Percentiles rank a stretch among this genome's conserved stretches.
phyloP scores from a whole-genome alignment of 495 filamentous ascomycete species.

The Delitschia confertaspora region DNA sequence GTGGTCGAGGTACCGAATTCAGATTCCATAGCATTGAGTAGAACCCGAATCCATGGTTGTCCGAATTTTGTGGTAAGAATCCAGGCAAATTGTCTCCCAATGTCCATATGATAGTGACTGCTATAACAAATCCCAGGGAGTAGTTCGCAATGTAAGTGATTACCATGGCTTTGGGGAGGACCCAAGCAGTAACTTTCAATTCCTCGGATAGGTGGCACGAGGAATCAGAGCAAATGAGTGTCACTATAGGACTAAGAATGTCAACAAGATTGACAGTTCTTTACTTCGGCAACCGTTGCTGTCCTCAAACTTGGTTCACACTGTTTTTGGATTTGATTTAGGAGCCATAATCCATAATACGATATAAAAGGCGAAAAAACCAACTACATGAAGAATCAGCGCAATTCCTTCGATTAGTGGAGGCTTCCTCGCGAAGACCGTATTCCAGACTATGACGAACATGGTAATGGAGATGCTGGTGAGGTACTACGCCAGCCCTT shows the following conservation, averaged over 20 bases:
- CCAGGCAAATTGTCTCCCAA: conserved; percentile 2
- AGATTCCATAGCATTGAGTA: conserved; percentile 10
- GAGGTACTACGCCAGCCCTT: conserved; percentile 52
- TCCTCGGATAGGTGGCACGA: conserved; percentile 22
- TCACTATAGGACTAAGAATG: conserved; percentile 1
- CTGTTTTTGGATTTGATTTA: conserved; percentile 20
- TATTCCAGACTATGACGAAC: conserved; percentile 49
- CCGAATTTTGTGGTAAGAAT: conserved; percentile 2
- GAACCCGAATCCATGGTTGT: conserved; percentile 6
- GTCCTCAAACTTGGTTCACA: conserved; percentile 25
- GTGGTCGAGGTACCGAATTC: conserved; percentile 1
- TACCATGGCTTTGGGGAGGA: conserved; percentile 23
- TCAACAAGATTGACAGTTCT: conserved; percentile 10
- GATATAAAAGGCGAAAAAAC: conserved; percentile 53
- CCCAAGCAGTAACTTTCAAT: conserved; percentile 13
- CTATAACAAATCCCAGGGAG: conserved; percentile 19
- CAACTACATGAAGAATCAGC: conserved; percentile 51
- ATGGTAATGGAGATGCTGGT: conserved; percentile 44
- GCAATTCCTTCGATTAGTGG: conserved; percentile 50
- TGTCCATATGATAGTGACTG: conserved; percentile 15
- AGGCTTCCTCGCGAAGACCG: conserved; percentile 43
- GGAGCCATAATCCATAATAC: conserved; percentile 47
- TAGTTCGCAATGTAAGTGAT: conserved; percentile 19
- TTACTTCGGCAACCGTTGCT: conserved; percentile 27
- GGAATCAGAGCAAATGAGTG: conserved; percentile 9